Base-by-base conservation (phyloP, 2,329 filamentous ascomycete species). In the Ophiostoma piceae region DNA sequence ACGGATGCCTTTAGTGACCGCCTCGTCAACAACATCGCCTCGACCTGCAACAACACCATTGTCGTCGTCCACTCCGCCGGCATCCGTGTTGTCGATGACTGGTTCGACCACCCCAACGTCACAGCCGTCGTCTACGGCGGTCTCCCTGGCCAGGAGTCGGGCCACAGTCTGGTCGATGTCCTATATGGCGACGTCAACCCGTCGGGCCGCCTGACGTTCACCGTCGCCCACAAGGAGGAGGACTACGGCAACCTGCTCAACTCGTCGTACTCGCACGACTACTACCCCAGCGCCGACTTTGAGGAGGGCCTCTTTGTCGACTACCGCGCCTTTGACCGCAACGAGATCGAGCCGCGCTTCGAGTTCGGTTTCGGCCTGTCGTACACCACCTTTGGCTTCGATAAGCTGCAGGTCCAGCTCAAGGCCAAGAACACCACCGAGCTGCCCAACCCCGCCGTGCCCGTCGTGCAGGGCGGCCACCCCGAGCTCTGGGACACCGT, bases 351-450 rank as follows among this genome's bases (percentile, higher is more conserved):
- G 9, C 91, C 91, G 0, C 85, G 90, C 71, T 94, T 88, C 77
- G 90, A 92, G 75, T 94, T 94, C 74, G 91, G 91, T 6, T 90
- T 85, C 74, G 92, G 91, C 70, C 82, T 94, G 7, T 90, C 87
- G 0, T 94, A 93, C 82, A 91, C 90, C 1, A 90, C 84, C 1
- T 92, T 94, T 76, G 79, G 84, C 68, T 91, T 91, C 79, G 64
- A 35, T 12, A 19, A 16, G 16, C 47, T 70, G 1, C 11, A 37
- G 11, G 87, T 88, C 2, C 80, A 89, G 75, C 79, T 93, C 29
- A 19, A 88, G 0, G 79, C 79, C 54, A 79, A 85, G 1, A 89
- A 89, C 0, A 88, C 37, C 26, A 26, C 69, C 11, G 43, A 68
- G 19, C 35, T 69, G 26, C 71, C 71, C 1, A 67, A 70, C 29